These are phyloP conservation scores for Guyanaporus albipodus DNA, from an alignment of 768 basidiomycete species.

Conservation along the genomic window DNA sequence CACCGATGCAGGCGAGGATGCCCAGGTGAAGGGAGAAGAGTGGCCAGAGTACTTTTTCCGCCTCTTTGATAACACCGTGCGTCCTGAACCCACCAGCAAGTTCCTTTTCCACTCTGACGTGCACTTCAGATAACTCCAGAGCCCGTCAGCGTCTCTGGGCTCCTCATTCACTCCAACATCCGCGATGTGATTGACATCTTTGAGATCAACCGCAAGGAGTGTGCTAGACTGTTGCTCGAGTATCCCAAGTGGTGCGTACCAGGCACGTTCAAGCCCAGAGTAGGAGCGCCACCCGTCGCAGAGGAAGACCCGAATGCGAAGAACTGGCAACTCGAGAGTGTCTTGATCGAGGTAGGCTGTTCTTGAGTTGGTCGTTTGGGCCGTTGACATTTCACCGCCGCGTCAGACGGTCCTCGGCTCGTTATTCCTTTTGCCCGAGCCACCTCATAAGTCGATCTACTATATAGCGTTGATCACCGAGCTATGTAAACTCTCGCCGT, in stretches of 20 bases:
- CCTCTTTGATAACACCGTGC: slow-evolving; percentile 59
- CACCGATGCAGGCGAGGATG: slow-evolving; percentile 65
- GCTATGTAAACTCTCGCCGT: slow-evolving; percentile 89
- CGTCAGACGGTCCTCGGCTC: slow-evolving; percentile 66
- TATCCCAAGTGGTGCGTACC: slow-evolving; percentile 78
- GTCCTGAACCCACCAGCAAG: slow-evolving; percentile 7
- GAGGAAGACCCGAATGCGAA: slow-evolving; percentile 55
- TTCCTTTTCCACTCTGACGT: background rate
- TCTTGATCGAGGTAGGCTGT: slow-evolving; percentile 70
- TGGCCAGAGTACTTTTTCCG: slow-evolving; percentile 72
- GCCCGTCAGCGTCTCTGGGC: slow-evolving; percentile 69
- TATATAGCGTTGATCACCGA: slow-evolving; percentile 88
- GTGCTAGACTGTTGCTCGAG: slow-evolving; percentile 80
- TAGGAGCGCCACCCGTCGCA: slow-evolving; percentile 47
- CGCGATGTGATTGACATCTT: slow-evolving; percentile 83
- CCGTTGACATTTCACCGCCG: background rate
- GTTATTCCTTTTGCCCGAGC: slow-evolving; percentile 72
- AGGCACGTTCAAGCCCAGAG: slow-evolving; percentile 82
- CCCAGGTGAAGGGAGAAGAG: slow-evolving; percentile 74
- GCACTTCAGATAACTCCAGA: slow-evolving; percentile 67
- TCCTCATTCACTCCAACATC: slow-evolving; percentile 70
- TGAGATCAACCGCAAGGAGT: slow-evolving; percentile 95
- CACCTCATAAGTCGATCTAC: slow-evolving; percentile 76
- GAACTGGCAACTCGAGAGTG: slow-evolving; percentile 86
- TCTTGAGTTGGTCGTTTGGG: background rate